phyloP scores from a whole-genome alignment of 306 rosid genomes.

The Vigna hirtella region DNA sequence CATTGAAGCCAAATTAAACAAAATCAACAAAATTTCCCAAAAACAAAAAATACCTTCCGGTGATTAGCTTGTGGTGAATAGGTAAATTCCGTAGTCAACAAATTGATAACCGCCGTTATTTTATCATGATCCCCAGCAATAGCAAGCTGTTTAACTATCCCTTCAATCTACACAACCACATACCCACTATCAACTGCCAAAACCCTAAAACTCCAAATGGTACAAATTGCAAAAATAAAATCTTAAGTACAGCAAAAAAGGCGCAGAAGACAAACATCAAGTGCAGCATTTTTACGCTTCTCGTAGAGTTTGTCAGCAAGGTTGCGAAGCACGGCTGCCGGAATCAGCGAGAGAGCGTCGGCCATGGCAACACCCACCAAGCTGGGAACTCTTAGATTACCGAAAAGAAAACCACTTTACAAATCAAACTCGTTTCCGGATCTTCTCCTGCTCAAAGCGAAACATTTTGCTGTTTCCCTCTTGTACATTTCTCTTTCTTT shows the following conservation, averaged over 20 bases:
- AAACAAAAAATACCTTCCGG: conserved; percentile 67
- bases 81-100: conserved; percentile 78
- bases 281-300: conserved; percentile 99
- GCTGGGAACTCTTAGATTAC: conserved; percentile 24
- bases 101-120: conserved; percentile 80
- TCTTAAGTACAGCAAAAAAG: conserved; percentile 9
- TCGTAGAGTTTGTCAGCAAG: conserved; percentile 96
- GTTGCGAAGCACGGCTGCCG: conserved; percentile 85
- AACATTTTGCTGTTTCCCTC: conserved; percentile 29
- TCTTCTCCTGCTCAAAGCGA: conserved; percentile 54
- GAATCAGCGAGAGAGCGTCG: conserved; percentile 70
- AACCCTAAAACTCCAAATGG: conserved; percentile 59
- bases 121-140: conserved; percentile 80
- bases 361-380: conserved; percentile 63
- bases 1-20: conserved; percentile 26
- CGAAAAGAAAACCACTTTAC: conserved; percentile 20
- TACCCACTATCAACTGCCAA: conserved; percentile 24
- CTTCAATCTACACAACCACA: conserved; percentile 71
- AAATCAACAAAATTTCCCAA: background rate
- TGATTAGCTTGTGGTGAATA: conserved; percentile 88
- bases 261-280: conserved; percentile 65
- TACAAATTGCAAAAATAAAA: conserved; percentile 22
- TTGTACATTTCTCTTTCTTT: background rate
- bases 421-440: conserved; percentile 53
- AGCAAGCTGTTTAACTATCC: conserved; percentile 88